phyloP scores from a whole-genome alignment of 805 yeast genomes.

The Teunomyces atbi region DNA sequence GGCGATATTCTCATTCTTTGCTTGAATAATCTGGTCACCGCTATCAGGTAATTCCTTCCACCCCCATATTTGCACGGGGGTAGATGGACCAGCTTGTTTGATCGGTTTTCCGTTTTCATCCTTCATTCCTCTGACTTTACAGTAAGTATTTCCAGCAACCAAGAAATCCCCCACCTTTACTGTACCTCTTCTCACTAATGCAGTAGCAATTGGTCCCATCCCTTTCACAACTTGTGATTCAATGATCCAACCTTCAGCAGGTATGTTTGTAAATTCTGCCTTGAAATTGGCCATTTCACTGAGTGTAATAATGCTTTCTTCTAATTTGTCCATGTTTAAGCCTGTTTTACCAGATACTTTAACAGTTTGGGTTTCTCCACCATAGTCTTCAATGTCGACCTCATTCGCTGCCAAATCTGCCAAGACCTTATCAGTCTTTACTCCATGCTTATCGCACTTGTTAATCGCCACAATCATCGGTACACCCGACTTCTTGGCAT shows the following conservation, averaged over 20 bases:
- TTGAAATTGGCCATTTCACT: slow-evolving; percentile 81
- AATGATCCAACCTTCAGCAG: slow-evolving; percentile 82
- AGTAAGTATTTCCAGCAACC: slow-evolving; percentile 84
- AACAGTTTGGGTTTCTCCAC: slow-evolving; percentile 92
- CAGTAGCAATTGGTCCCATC: slow-evolving; percentile 82
- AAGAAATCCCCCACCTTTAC: slow-evolving; percentile 67
- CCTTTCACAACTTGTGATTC: slow-evolving; percentile 84
- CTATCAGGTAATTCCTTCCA: slow-evolving; percentile 94
- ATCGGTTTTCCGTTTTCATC: slow-evolving; percentile 69
- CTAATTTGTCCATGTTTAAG: slow-evolving; percentile 81
- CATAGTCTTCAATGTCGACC: slow-evolving; percentile 85
- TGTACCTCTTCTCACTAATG: slow-evolving; percentile 76
- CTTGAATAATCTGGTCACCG: slow-evolving; percentile 81
- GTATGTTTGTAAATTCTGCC: slow-evolving; percentile 51
- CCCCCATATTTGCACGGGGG: slow-evolving; percentile 88
- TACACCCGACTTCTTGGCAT: slow-evolving; percentile 77
- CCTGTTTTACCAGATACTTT: slow-evolving; percentile 89
- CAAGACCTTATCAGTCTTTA: slow-evolving; percentile 71
- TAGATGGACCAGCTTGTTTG: slow-evolving; percentile 74
- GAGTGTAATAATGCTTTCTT: slow-evolving; percentile 81
- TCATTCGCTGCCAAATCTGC: slow-evolving; percentile 75
- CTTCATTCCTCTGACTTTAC: slow-evolving; percentile 75
- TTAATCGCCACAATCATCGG: slow-evolving; percentile 89
- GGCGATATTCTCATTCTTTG: slow-evolving; percentile 69
- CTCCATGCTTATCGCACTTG: slow-evolving; percentile 81